A percentile compares a stretch with the other conserved stretches of the same genome.
Conservation (phyloP, 1,139 yeast genomes). For the Blastobotrys capitulatus region DNA sequence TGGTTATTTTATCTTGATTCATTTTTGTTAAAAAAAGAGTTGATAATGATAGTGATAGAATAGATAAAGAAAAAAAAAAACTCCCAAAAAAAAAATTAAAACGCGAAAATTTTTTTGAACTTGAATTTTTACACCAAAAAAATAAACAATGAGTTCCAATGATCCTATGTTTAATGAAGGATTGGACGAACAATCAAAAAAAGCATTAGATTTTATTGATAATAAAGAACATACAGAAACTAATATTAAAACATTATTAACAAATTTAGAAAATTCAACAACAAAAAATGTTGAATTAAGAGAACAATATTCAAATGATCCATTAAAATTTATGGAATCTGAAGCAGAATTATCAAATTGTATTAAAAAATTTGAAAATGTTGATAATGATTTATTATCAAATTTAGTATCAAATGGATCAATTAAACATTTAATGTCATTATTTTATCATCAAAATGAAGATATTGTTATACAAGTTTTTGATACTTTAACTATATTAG, state of each 20-base stretch:
- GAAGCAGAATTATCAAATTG: slow-evolving; percentile 31
- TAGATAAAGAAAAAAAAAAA: slow-evolving; percentile 1
- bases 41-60: too few species aligned
- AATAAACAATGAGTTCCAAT: slow-evolving; percentile 14
- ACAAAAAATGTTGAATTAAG: slow-evolving; percentile 31
- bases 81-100: neutral
- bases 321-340: slow-evolving; percentile 31
- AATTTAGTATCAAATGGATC: neutral
- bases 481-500: neutral
- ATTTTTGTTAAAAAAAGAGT: neutral
- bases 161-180: slow-evolving; percentile 30
- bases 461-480: neutral
- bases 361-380: slow-evolving; percentile 13
- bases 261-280: slow-evolving; percentile 26
- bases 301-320: slow-evolving; percentile 30
- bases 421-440: neutral
- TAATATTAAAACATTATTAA: slow-evolving; percentile 23
- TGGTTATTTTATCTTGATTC: too few species aligned
- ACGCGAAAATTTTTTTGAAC: neutral
- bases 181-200: slow-evolving; percentile 21
- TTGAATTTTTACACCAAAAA: neutral
- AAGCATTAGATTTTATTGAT: slow-evolving; percentile 26
- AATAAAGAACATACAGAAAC: slow-evolving; percentile 14
- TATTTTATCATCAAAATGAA: neutral
- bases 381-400: too few species aligned